phyloP scores from a whole-genome alignment of 148 eudicot species.

The Diospyros kaki region DNA sequence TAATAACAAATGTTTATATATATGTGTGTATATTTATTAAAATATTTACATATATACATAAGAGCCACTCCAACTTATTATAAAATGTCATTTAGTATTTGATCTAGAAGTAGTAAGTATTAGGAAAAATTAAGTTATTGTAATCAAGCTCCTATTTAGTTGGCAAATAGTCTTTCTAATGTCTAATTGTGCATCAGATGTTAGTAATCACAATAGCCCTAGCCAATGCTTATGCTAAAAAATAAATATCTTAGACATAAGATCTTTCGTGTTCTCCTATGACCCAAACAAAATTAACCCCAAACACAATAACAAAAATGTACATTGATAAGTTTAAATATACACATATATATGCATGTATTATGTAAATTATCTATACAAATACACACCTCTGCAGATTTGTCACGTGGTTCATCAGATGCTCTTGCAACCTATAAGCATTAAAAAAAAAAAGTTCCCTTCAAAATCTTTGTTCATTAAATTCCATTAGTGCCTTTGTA shows the following conservation, averaged over 20 bases:
- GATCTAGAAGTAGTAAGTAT: background rate
- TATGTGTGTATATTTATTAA: too few species aligned
- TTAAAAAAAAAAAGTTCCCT: background rate
- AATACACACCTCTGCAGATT: conserved; percentile 42
- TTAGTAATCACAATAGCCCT: background rate
- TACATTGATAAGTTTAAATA: background rate
- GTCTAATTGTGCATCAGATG: background rate
- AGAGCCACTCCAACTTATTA: too few species aligned
- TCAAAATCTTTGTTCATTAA: background rate
- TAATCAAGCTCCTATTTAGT: background rate
- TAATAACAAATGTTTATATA: too few species aligned
- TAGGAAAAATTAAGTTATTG: background rate
- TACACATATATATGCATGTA: background rate
- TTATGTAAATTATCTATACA: background rate
- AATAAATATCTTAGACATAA: background rate
- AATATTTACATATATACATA: too few species aligned
- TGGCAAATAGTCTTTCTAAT: background rate
- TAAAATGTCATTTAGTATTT: too few species aligned
- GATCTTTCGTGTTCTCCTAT: background rate
- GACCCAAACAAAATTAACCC: background rate
- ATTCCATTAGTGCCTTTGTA: background rate
- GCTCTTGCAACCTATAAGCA: conserved; percentile 33
- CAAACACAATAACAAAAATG: background rate
- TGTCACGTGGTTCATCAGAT: conserved; percentile 45
- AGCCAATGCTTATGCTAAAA: background rate